Base-by-base conservation (phyloP, 805 yeast species). In the Candida khao-thaluensis region DNA sequence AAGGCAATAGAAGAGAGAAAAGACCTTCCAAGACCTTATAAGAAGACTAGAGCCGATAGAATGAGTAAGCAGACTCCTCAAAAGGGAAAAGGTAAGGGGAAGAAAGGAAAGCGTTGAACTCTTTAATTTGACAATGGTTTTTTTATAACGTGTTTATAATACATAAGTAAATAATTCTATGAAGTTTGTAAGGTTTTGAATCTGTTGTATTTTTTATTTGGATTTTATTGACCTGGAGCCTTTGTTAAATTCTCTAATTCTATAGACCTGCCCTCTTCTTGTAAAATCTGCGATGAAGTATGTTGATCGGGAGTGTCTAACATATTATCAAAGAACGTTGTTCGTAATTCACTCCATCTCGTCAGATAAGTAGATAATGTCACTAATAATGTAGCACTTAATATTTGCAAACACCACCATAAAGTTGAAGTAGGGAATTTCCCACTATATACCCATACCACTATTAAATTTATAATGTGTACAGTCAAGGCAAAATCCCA, bases 401-500 rank as follows among this genome's bases (percentile, higher is more conserved):
- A 58, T 0, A 78, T 50, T 59, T 90, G 97, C 31, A 89, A 61
- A 15, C 77, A 56, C 91, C 97, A 87, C 98, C 98, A 91, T 35
- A 82, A 68, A 5, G 84, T 46, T 23, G 81, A 77, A 11, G 66
- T 64, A 0, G 99, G 99, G 46, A 91, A 74, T 21, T 72, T 69
- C 0, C 78, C 74, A 1, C 86, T 71, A 47, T 78, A 79, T 1
- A 77, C 43, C 79, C 86, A 80, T 0, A 80, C 86, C 3, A 87
- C 79, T 3, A 80, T 37, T 17, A 91, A 60, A 62, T 91, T 83
- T 36, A 93, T 74, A 16, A 84, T 78, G 60, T 93, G 96, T 11
- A 91, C 78, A 0, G 99, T 93, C n/a, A 91, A 56, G 8, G 96
- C 96, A 66, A 93, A 91, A 62, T 91, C 99, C 85, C 96, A 85